These are phyloP conservation scores for Trichomonas gallinae DNA, from an alignment of 208 protist species.

Conservation along the genomic window DNA sequence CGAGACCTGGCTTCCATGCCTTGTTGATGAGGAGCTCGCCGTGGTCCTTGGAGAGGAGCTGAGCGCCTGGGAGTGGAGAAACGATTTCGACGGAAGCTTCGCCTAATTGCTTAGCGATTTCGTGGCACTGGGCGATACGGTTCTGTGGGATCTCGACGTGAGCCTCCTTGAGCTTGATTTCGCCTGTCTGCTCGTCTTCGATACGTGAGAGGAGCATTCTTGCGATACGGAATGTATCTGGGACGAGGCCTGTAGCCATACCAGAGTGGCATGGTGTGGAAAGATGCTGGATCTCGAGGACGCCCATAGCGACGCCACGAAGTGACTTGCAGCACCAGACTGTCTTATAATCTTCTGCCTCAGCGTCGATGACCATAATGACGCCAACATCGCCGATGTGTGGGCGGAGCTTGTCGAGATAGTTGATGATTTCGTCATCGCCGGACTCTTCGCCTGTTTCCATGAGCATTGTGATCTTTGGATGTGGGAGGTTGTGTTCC, in stretches of 20 bases:
- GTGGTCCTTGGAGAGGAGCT: conserved; percentile 50
- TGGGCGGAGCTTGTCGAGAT: conserved; percentile 51
- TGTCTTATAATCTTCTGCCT: conserved; percentile 72
- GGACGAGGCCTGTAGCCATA: conserved; percentile 65
- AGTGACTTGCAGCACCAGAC: conserved; percentile 76
- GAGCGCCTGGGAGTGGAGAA: conserved; percentile 28
- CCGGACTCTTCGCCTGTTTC: conserved; percentile 71
- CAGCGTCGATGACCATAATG: conserved; percentile 77
- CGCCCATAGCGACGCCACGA: conserved; percentile 61
- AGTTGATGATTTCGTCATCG: conserved; percentile 59
- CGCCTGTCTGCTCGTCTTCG: conserved; percentile 69
- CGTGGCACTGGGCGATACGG: conserved; percentile 46
- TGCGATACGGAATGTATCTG: conserved; percentile 71
- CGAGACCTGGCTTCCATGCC: conserved; percentile 70
- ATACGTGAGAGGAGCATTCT: conserved; percentile 62
- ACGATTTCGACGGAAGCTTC: conserved; percentile 34
- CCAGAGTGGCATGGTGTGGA: conserved; percentile 71
- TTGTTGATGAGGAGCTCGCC: conserved; percentile 58
- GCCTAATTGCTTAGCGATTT: conserved; percentile 38
- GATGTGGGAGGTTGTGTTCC: conserved; percentile 58
- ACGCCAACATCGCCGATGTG: conserved; percentile 60
- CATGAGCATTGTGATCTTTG: conserved; percentile 60
- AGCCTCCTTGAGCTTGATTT: conserved; percentile 56
- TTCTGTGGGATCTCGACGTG: conserved; percentile 64
- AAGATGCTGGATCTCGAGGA: conserved; percentile 58